Evolutionary conservation across 805 yeast genomes (phyloP).

Genomic region (Barnettozyma populi): DNA sequence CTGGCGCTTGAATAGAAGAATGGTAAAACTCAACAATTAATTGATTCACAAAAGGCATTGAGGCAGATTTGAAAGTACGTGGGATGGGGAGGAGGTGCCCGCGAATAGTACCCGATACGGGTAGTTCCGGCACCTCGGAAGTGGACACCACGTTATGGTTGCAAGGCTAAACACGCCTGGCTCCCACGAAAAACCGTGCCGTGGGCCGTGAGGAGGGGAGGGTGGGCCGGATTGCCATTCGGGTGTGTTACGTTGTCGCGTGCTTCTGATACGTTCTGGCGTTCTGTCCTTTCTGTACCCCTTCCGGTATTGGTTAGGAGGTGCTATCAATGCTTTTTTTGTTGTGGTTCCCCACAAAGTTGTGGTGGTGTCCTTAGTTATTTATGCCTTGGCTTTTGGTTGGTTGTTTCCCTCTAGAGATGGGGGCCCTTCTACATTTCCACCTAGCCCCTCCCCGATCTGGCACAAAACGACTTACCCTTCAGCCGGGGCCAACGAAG

Average conservation of each 20-base stretch:
- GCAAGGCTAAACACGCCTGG: not conserved
- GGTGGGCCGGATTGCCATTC: not conserved
- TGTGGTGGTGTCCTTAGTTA: not conserved
- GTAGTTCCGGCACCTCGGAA: conserved; percentile 1
- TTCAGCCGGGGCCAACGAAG: not conserved
- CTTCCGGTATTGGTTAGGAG: not conserved
- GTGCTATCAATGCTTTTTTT: not conserved
- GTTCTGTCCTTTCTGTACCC: not conserved
- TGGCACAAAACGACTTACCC: not conserved
- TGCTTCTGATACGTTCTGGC: not conserved
- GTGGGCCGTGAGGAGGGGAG: not conserved
- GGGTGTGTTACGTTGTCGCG: not conserved
- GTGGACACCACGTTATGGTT: not conserved
- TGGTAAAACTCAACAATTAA: not conserved
- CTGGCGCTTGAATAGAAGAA: not conserved
- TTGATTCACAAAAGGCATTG: not conserved
- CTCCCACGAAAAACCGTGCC: not conserved
- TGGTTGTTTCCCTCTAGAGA: no score
- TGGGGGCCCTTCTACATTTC: not conserved
- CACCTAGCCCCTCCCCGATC: not conserved
- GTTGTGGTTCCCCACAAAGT: not conserved
- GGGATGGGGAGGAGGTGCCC: not conserved
- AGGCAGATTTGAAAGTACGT: not conserved
- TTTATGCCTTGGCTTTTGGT: not conserved
- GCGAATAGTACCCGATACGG: not conserved